A percentile compares a stretch with the other conserved stretches of the same genome.
These are phyloP conservation scores for Tephrocybe sp. DNA, from an alignment of 768 basidiomycete species.

Conservation along the genomic window DNA sequence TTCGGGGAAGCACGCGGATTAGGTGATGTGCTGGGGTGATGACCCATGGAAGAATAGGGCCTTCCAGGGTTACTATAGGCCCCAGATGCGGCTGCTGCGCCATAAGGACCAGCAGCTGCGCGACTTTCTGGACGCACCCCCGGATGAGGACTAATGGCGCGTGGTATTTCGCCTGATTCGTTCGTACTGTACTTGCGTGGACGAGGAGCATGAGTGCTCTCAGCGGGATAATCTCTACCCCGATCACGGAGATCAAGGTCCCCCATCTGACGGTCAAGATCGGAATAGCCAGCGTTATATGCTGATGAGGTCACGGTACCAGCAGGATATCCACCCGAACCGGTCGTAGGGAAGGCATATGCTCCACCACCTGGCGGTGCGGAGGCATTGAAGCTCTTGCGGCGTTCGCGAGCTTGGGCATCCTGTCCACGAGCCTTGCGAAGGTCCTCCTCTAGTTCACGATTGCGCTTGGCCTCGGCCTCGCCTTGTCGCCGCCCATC, in stretches of 20 bases:
- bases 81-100: conserved; percentile 29
- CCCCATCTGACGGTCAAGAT: conserved; percentile 41
- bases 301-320: conserved; percentile 15
- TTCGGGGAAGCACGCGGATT: conserved; percentile 47
- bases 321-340: conserved; percentile 20
- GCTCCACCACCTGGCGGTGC: conserved; percentile 16
- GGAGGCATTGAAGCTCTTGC: conserved; percentile 52
- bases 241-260: conserved; percentile 41
- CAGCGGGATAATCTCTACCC: conserved; percentile 28
- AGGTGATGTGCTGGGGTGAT: conserved; percentile 20
- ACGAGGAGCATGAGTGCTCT: conserved; percentile 33
- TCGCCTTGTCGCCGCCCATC: conserved; percentile 45
- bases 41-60: conserved; percentile 17
- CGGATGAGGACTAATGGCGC: conserved; percentile 40
- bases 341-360: conserved; percentile 31
- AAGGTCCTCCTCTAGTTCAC: conserved; percentile 57
- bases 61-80: conserved; percentile 27
- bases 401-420: conserved; percentile 47
- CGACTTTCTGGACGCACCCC: conserved; percentile 29
- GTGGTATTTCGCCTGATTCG: conserved; percentile 36
- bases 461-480: conserved; percentile 42
- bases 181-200: conserved; percentile 47
- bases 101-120: conserved; percentile 29
- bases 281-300: conserved; percentile 28
- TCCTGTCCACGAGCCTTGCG: conserved; percentile 60